Evolutionary conservation across 2,329 filamentous ascomycete species (phyloP), one percentile per base, ranked within the genome.

Genomic region (Dactylonectria macrodidyma): DNA sequence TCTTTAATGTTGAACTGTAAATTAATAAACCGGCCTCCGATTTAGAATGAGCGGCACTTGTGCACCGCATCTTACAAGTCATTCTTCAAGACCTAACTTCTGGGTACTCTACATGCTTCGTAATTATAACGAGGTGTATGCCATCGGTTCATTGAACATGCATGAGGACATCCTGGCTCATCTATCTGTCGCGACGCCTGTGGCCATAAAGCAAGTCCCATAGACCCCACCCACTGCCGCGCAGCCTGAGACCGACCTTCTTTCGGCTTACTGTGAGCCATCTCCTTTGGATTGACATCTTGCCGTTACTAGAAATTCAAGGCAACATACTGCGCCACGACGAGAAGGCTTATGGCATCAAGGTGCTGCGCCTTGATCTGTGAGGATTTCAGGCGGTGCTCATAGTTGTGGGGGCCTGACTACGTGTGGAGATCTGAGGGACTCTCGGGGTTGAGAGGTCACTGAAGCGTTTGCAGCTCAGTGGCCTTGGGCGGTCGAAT

Each of bases 261-360:
- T 30, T 54, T n/a, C 51, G 36, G 51, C 51, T 54, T 9, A 54
- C 51, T 16, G 33, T 38, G 3, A n/a, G 14, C 16, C 51, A 54
- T 36, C 51, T 36, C 51, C 33, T 30, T 38, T 54, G 51, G 51
- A 54, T 54, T 36, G 51, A 54, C 33, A 54, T 54, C 6, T n/a
- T 54, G 12, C 51, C 51, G n/a, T 54, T 54, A 12, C 51, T 30
- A 26, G 51, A 54, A 16, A 38, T 54, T n/a, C 26, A 30, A 8
- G 51, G 36, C 33, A 54, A 54, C 33, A 5, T 54, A 16, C 30
- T 54, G 11, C 51, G 30, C 9, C 33, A 22, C 3, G 30, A 54
- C n/a, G 30, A 54, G 33, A 54, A 36, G 9, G 36, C 51, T 19
- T 54, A 36, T 54, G 12, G 19, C 33, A 36, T 36, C 5, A 22